A percentile compares a stretch with the other conserved stretches of the same genome.
phyloP scores from a whole-genome alignment of 306 rosid species.

The Sechiopsis laciniata region DNA sequence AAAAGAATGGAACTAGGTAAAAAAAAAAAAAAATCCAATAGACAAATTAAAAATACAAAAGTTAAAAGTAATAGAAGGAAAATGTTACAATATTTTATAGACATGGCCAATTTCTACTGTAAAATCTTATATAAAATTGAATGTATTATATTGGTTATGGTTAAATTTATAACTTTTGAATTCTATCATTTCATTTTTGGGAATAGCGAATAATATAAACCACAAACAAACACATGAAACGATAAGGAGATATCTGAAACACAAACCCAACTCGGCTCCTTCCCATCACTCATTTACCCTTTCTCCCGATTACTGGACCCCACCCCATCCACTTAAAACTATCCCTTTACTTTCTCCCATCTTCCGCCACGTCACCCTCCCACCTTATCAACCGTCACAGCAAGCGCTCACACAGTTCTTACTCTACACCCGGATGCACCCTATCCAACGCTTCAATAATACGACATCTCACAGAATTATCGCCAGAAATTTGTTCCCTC shows the following conservation, averaged over 20 bases:
- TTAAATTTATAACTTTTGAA: too few species aligned
- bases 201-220: too few species aligned
- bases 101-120: too few species aligned
- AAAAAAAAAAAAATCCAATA: too few species aligned
- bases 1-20: too few species aligned
- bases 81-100: too few species aligned
- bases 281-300: slow-evolving; percentile 36
- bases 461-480: background rate
- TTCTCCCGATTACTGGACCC: slow-evolving; percentile 47
- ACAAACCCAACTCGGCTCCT: slow-evolving; percentile 19
- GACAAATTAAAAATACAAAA: too few species aligned
- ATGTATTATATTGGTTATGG: too few species aligned
- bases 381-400: background rate
- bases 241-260: slow-evolving; percentile 36
- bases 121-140: too few species aligned
- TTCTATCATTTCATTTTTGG: too few species aligned
- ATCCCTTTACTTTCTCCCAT: background rate
- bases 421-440: background rate
- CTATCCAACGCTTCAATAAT: background rate
- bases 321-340: slow-evolving; percentile 13
- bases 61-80: too few species aligned
- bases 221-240: background rate
- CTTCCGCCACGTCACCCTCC: slow-evolving; percentile 10
- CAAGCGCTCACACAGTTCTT: background rate
- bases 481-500: slow-evolving; percentile 2